Evolutionary conservation across 2,329 filamentous ascomycete genomes (phyloP).

Genomic region (Cladobotryum mycophilum): DNA sequence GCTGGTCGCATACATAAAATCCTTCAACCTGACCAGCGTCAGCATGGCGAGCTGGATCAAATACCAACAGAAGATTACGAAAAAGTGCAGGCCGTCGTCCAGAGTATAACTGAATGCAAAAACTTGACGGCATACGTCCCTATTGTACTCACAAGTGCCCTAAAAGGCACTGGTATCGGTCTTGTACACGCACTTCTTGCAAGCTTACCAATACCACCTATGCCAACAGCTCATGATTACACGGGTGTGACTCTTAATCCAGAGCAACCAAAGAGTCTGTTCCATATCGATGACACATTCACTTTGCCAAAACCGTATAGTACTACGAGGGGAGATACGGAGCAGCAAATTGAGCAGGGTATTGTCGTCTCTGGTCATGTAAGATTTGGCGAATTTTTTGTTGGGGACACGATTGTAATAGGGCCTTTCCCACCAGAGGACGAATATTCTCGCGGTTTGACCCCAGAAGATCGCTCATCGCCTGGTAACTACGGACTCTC

Average conservation of each 20-base stretch:
- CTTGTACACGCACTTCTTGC: conserved; percentile 76
- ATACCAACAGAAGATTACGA: conserved; percentile 51
- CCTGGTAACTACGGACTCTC: conserved; percentile 44
- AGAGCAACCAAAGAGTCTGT: conserved; percentile 59
- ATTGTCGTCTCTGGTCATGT: conserved; percentile 81
- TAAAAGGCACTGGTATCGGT: conserved; percentile 76
- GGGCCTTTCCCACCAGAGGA: conserved; percentile 67
- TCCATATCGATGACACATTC: conserved; percentile 89
- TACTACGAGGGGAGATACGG: conserved; percentile 15
- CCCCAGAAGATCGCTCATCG: conserved; percentile 41
- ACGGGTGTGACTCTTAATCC: conserved; percentile 51
- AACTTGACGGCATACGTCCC: conserved; percentile 57
- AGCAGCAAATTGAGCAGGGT: conserved; percentile 38
- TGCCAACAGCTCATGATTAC: conserved; percentile 47
- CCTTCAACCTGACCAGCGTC: conserved; percentile 51
- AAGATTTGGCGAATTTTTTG: conserved; percentile 67
- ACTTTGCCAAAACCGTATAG: conserved; percentile 59
- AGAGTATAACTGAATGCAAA: conserved; percentile 39
- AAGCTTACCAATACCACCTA: conserved; percentile 62
- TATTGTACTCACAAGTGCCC: conserved; percentile 79
- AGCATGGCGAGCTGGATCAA: conserved; percentile 45
- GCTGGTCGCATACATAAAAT: conserved; percentile 69
- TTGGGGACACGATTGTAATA: conserved; percentile 71
- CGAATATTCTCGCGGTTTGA: conserved; percentile 32
- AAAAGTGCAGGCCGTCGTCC: conserved; percentile 52